phyloP scores from a whole-genome alignment of 805 yeast species.

The Priceomyces fermenticarens region DNA sequence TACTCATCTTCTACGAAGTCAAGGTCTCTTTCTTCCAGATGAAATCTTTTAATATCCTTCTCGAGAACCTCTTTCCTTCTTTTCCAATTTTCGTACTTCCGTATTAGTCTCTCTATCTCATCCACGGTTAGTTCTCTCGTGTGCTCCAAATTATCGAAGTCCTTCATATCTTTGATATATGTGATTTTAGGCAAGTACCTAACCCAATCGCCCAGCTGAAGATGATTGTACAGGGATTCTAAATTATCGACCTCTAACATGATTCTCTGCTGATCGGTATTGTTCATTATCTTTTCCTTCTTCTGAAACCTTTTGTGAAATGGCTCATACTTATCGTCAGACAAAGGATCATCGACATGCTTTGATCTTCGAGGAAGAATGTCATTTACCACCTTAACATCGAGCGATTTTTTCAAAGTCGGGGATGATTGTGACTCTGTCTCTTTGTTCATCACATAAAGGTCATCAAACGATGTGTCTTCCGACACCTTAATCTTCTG shows the following conservation, averaged over 20 bases:
- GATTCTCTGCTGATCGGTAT: slow-evolving; percentile 51
- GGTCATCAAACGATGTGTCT: slow-evolving; percentile 5
- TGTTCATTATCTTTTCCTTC: slow-evolving; percentile 60
- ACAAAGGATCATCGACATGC: slow-evolving; percentile 37
- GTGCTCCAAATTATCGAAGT: slow-evolving; percentile 46
- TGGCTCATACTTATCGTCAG: slow-evolving; percentile 39
- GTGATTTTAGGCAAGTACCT: slow-evolving; percentile 47
- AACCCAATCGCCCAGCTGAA: slow-evolving; percentile 46
- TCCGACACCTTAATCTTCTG: slow-evolving; percentile 14
- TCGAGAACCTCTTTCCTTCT: slow-evolving; percentile 25
- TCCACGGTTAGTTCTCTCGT: slow-evolving; percentile 53
- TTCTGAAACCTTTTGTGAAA: slow-evolving; percentile 61
- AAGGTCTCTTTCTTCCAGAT: slow-evolving; percentile 9
- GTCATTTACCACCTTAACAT: slow-evolving; percentile 6
- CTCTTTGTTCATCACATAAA: slow-evolving; percentile 14
- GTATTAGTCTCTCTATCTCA: slow-evolving; percentile 40
- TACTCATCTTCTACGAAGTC: slow-evolving; percentile 27
- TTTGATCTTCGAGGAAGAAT: slow-evolving; percentile 20
- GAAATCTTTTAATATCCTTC: slow-evolving; percentile 10
- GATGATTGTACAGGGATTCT: slow-evolving; percentile 39
- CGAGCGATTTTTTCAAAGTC: slow-evolving; percentile 7
- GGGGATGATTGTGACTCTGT: slow-evolving; percentile 7
- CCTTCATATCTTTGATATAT: slow-evolving; percentile 43
- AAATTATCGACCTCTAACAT: slow-evolving; percentile 57
- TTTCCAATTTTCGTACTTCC: slow-evolving; percentile 39